These are phyloP conservation scores for Kodamaea lidongshanica DNA, from an alignment of 805 yeast genomes.

Conservation along the genomic window DNA sequence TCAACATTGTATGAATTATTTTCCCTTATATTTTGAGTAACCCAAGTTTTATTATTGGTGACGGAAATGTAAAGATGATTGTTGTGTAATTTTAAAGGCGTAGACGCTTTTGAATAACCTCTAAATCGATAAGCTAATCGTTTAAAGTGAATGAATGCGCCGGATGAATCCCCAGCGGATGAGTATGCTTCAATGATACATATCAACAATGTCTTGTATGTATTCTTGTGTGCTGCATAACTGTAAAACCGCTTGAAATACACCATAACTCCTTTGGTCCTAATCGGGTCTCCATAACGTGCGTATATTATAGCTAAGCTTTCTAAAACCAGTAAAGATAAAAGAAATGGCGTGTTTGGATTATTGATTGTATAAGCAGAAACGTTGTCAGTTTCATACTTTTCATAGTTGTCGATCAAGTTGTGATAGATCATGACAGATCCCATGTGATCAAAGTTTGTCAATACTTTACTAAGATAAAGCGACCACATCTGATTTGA, in stretches of 20 bases:
- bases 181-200: conserved; percentile 29
- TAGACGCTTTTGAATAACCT: conserved; percentile 17
- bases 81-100: conserved; percentile 7
- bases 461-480: conserved; percentile 20
- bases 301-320: conserved; percentile 24
- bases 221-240: conserved; percentile 21
- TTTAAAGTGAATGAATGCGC: conserved; percentile 18
- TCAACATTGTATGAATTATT: conserved; percentile 8
- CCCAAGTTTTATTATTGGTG: conserved; percentile 16
- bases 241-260: conserved; percentile 38
- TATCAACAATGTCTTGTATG: conserved; percentile 23
- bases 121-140: conserved; percentile 14
- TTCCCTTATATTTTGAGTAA: conserved; percentile 17
- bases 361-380: conserved; percentile 13
- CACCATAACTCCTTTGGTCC: conserved; percentile 24
- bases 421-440: conserved; percentile 32
- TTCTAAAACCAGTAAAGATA: conserved; percentile 22
- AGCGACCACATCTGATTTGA: conserved; percentile 33
- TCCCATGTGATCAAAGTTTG: conserved; percentile 21
- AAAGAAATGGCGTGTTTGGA: conserved; percentile 26
- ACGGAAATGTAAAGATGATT: conserved; percentile 11
- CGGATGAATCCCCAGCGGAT: conserved; percentile 13
- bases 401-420: conserved; percentile 22
- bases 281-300: conserved; percentile 18
- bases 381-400: conserved; percentile 11